Percentiles rank a stretch among this genome's conserved stretches.
phyloP scores from a whole-genome alignment of 2,329 filamentous ascomycete species.

The Furcasterigmium sp. region DNA sequence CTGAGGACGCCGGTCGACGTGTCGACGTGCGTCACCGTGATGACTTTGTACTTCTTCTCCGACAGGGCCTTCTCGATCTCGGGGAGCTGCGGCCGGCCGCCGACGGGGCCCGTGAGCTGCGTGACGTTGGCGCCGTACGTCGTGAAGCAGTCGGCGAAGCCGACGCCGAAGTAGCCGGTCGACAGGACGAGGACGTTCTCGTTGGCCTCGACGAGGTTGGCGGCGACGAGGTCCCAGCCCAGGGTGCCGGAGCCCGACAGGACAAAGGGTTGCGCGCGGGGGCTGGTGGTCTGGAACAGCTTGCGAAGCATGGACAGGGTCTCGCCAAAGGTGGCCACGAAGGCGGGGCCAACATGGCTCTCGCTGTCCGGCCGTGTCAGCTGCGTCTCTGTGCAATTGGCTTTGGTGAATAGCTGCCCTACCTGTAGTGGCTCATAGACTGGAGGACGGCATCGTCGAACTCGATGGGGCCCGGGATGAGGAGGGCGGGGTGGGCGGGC shows the following conservation, averaged over 20 bases:
- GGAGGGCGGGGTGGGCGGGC: conserved; percentile 63
- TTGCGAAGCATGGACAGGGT: conserved; percentile 82
- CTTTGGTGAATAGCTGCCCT: conserved; percentile 17
- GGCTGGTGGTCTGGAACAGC: conserved; percentile 85
- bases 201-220: conserved; percentile 83
- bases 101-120: conserved; percentile 84
- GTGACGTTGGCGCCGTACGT: conserved; percentile 89
- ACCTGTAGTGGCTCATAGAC: conserved; percentile 94
- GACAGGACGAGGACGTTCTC: conserved; percentile 91
- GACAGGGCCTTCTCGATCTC: conserved; percentile 86
- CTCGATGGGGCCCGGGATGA: conserved; percentile 97
- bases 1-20: conserved; percentile 95
- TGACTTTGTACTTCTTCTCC: conserved; percentile 86
- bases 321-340: conserved; percentile 88
- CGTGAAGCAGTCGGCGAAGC: conserved; percentile 85
- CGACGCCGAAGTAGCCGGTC: conserved; percentile 95
- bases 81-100: conserved; percentile 76
- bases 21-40: conserved; percentile 96
- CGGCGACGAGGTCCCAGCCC: conserved; percentile 94
- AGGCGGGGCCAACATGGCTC: conserved; percentile 85
- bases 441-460: conserved; percentile 95
- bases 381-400: neutral
- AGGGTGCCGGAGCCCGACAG: conserved; percentile 92
- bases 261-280: conserved; percentile 82
- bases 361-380: conserved; percentile 53